Conservation (phyloP, 2,329 filamentous ascomycete species). For the Pseudogymnoascus sp. region DNA sequence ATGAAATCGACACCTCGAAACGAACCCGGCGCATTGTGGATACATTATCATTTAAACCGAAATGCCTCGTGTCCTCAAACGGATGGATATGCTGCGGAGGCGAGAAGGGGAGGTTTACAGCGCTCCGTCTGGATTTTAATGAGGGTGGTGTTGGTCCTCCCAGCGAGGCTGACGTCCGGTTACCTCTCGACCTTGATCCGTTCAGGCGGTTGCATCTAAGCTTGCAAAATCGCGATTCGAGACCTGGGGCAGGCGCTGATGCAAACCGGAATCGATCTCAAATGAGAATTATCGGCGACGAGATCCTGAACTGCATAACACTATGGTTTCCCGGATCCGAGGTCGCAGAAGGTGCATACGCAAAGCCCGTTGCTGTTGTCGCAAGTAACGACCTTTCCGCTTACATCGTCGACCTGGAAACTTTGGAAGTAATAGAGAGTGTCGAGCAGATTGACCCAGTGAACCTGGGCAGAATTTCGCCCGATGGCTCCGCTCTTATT, state of each 20-base stretch:
- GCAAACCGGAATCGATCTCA: constrained; percentile 23
- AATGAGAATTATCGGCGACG: constrained; percentile 46
- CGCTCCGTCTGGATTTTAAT: constrained; percentile 9
- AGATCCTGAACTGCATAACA: constrained; percentile 59
- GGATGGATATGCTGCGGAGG: constrained; percentile 90
- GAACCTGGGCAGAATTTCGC: constrained; percentile 91
- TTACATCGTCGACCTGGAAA: constrained; percentile 67
- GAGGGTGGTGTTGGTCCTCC: constrained; percentile 30
- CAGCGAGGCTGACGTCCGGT: constrained; percentile 30
- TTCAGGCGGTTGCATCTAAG: constrained; percentile 16
- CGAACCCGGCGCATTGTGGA: constrained; percentile 66
- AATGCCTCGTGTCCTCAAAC: constrained; percentile 76
- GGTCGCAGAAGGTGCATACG: constrained; percentile 34
- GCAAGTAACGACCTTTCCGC: constrained; percentile 91
- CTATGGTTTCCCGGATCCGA: constrained; percentile 43
- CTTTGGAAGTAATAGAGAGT: constrained; percentile 58
- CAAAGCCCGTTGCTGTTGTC: constrained; percentile 56
- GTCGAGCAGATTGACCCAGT: constrained; percentile 75
- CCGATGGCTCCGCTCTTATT: constrained; percentile 70
- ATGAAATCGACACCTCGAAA: constrained; percentile 59
- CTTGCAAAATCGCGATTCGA: not conserved
- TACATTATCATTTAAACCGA: constrained; percentile 61
- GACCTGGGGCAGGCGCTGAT: not conserved
- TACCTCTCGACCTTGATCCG: constrained; percentile 42
- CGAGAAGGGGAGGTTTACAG: constrained; percentile 71